phyloP scores from a whole-genome alignment of 78 protist species.

The slime mould (Dictyostelium discoideum) region DNA sequence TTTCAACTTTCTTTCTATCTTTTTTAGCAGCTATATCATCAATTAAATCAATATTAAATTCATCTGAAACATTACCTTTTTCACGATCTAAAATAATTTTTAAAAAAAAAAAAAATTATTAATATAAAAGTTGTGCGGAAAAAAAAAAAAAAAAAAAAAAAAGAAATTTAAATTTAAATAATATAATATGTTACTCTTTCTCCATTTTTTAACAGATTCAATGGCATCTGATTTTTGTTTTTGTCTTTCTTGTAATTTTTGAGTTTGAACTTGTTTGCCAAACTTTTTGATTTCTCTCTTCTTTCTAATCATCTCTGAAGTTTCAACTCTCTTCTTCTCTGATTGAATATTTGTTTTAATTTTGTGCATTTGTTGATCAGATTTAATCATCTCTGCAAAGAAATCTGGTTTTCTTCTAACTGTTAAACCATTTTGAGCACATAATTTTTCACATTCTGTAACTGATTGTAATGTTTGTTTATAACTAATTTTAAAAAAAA shows the following conservation, averaged over 20 bases:
- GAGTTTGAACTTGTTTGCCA: conserved; percentile 86
- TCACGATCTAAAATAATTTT: conserved; percentile 32
- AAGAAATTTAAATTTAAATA: too few relatives aligned
- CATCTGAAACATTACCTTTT: conserved; percentile 72
- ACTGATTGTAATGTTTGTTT: conserved; percentile 53
- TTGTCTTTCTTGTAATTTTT: conserved; percentile 77
- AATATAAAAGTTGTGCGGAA: background rate
- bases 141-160: background rate
- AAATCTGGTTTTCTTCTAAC: conserved; percentile 87
- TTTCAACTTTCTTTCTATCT: conserved; percentile 68
- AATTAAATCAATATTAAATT: conserved; percentile 49
- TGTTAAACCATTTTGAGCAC: conserved; percentile 21
- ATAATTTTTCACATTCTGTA: conserved; percentile 40
- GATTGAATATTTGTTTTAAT: conserved; percentile 57
- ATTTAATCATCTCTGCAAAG: conserved; percentile 96
- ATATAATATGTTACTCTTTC: conserved; percentile 64
- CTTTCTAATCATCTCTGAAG: conserved; percentile 78
- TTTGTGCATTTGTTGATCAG: conserved; percentile 93
- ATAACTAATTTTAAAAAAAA: conserved; percentile 9
- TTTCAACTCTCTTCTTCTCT: conserved; percentile 78
- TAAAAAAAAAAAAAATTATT: background rate
- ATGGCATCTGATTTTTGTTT: conserved; percentile 82
- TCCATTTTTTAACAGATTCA: conserved; percentile 86
- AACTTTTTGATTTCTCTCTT: conserved; percentile 87
- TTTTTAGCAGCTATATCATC: background rate